Evolutionary conservation across 2,329 filamentous ascomycete species (phyloP), one percentile per base, ranked within the genome.

Genomic region (Pseudogymnoascus sp.): DNA sequence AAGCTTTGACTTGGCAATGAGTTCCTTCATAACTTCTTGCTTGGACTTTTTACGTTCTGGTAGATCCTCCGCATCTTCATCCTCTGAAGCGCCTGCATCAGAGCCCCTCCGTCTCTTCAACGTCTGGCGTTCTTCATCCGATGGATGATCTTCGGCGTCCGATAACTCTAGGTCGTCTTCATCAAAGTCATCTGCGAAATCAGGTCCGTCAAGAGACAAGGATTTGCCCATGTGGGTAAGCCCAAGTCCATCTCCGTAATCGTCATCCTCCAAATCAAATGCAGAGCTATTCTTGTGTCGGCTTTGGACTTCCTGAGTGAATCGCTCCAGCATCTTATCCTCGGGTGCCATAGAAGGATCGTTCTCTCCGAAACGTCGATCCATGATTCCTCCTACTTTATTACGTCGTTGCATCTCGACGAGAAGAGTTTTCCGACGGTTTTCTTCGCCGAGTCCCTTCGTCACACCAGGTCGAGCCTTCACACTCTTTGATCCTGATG

Each of bases 11-110:
- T 99, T 99, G 63, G 92, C 90, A 66, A 99, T 97, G 64, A 99
- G 82, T 74, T 99, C 95, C 70, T 96, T 89, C 90, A 97, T 97
- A 58, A 99, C 90, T 74, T 99, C 94, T 60, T 94, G 89, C 76
- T 97, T 97, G 2, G 87, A 87, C 78, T 97, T 99, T 74, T 96
- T 97, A 62, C 88, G 83, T 68, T 93, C 88, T 0, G 91, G 91
- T 64, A 86, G 77, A 5, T 78, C 78, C 3, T 75, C 77, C 2
- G 77, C 79, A n/a, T 75, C 77, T 5, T 78, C 78, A 4, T 75
- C 79, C 2, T 77, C 79, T 58, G 79, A 77, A 30, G 74, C 76
- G 0, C 76, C 79, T 30, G 78, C 74, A 20, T 75, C 67, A 28
- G 76, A 73, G 6, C 76, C 75, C 59, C 84, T 82, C 60, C 84